These are phyloP conservation scores for Fusarium pilosicola DNA, from an alignment of 2,329 filamentous ascomycete genomes.

Conservation along the genomic window DNA sequence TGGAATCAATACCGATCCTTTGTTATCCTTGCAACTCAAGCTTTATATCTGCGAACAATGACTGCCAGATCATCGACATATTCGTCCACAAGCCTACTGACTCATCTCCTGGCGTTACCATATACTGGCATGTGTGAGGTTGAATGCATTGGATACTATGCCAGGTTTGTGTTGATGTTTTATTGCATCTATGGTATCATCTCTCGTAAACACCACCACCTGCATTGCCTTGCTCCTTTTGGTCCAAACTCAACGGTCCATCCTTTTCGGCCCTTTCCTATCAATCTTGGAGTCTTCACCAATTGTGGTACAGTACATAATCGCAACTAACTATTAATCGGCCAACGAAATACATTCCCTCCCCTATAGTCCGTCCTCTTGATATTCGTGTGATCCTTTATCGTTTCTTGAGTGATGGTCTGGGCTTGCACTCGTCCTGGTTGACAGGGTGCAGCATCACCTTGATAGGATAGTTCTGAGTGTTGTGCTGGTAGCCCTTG, in stretches of 20 bases:
- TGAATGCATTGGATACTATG: not conserved
- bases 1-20: conserved; percentile 24
- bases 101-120: not conserved
- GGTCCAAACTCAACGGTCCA: conserved; percentile 12
- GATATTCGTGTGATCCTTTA: conserved; percentile 47
- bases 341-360: not conserved
- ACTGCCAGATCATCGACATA: not conserved
- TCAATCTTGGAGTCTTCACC: conserved; percentile 22
- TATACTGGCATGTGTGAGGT: not conserved
- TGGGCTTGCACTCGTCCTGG: conserved; percentile 69
- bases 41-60: not conserved
- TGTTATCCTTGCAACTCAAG: not conserved
- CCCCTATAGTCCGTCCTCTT: not conserved
- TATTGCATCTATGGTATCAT: conserved; percentile 44
- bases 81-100: no score
- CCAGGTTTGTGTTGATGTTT: conserved; percentile 27
- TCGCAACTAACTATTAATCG: conserved; percentile 34
- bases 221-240: conserved; percentile 11
- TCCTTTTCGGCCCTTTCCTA: conserved; percentile 13
- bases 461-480: conserved; percentile 77
- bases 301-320: conserved; percentile 22
- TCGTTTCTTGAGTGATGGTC: conserved; percentile 69
- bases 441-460: conserved; percentile 85
- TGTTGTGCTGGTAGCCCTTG: conserved; percentile 92
- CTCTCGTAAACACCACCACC: conserved; percentile 43